Percentiles rank a stretch among this genome's conserved stretches.
Evolutionary conservation across 2,329 filamentous ascomycete genomes (phyloP).

Genomic region (Aspergillus unguis): DNA sequence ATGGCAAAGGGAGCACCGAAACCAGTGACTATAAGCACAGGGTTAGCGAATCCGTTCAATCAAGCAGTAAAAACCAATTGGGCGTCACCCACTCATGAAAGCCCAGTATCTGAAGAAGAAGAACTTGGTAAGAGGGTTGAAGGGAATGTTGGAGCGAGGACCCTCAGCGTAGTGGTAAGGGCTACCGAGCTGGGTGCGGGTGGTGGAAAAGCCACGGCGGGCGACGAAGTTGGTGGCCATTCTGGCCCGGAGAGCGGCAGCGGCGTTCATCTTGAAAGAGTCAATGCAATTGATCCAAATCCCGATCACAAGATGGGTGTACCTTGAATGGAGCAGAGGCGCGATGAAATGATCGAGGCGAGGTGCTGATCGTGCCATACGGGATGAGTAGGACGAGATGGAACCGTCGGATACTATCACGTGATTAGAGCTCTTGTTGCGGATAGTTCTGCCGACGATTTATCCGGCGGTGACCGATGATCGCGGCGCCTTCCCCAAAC

Average conservation of each 20-base stretch:
- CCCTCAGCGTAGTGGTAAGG: slow-evolving; percentile 99
- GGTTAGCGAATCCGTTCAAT: slow-evolving; percentile 36
- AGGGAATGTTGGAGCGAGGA: slow-evolving; percentile 89
- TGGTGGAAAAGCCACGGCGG: slow-evolving; percentile 92
- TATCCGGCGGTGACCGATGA: slow-evolving; percentile 9
- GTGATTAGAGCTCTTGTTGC: slow-evolving; percentile 4
- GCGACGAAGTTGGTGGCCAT: slow-evolving; percentile 65
- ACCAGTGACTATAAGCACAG: slow-evolving; percentile 48
- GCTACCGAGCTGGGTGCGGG: slow-evolving; percentile 77
- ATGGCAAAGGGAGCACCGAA: slow-evolving; percentile 61
- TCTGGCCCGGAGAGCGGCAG: slow-evolving; percentile 60
- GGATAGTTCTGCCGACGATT: slow-evolving; percentile 22
- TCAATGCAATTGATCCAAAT: slow-evolving; percentile 40
- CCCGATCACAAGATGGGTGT: slow-evolving; percentile 14
- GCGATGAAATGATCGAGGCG: slow-evolving; percentile 17
- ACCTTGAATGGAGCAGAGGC: slow-evolving; percentile 33
- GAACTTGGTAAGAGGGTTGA: slow-evolving; percentile 88
- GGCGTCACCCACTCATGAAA: slow-evolving; percentile 62
- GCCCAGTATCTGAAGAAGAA: slow-evolving; percentile 81
- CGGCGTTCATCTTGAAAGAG: slow-evolving; percentile 70
- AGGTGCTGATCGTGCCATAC: slow-evolving; percentile 14
- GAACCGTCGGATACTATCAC: slow-evolving; percentile 18
- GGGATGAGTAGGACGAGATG: slow-evolving; percentile 22
- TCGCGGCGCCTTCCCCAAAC: slow-evolving; percentile 25
- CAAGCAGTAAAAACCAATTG: slow-evolving; percentile 1